These are phyloP conservation scores for Fraxinus floribunda DNA, from an alignment of 305 asterid genomes.

Conservation along the genomic window DNA sequence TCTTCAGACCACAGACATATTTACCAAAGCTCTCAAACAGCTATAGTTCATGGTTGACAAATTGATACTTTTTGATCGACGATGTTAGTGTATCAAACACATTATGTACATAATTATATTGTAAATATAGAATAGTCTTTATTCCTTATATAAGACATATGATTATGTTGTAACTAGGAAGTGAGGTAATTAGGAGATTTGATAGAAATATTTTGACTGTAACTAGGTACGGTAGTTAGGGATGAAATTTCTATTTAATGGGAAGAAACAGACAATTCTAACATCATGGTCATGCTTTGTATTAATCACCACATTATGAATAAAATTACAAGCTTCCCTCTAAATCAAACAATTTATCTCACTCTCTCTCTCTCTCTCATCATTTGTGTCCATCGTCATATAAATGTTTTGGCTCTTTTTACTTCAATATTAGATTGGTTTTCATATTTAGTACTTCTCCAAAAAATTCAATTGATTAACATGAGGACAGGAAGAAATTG, in stretches of 20 bases:
- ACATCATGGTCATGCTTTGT: not conserved
- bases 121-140: not conserved
- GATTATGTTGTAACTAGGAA: not conserved
- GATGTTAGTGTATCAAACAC: not conserved
- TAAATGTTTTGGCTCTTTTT: not conserved
- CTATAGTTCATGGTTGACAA: not conserved
- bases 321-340: not conserved
- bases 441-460: conserved; percentile 6
- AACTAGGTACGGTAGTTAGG: not conserved
- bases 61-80: not conserved
- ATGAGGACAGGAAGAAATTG: not conserved
- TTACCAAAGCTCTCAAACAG: not conserved
- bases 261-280: too few relatives aligned
- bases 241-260: too few relatives aligned
- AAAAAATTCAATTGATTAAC: not conserved
- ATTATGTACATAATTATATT: not conserved
- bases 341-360: not conserved
- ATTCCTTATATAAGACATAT: not conserved
- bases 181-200: not conserved
- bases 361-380: not conserved
- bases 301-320: not conserved
- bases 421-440: not conserved
- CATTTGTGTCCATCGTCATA: not conserved
- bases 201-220: too few relatives aligned
- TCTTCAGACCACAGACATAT: not conserved